Percentiles rank a stretch among this genome's conserved stretches.
Evolutionary conservation across 169 alveolate genomes (phyloP).

Genomic region (Cryptosporidium sp.): DNA sequence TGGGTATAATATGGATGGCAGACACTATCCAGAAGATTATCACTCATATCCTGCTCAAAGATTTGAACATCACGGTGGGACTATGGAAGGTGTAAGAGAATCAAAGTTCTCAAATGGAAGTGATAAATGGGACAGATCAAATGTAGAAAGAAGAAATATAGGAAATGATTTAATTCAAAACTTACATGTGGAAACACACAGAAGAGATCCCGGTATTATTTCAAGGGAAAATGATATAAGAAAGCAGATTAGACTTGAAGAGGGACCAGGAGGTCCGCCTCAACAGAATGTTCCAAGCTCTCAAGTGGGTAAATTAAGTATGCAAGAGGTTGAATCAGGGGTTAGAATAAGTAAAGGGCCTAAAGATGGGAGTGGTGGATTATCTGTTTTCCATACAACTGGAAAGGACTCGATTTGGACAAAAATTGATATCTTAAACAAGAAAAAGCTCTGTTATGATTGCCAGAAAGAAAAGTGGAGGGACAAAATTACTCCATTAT

Average conservation of each 20-base stretch:
- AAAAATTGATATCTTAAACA: constrained; percentile 29
- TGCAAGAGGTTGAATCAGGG: constrained; percentile 51
- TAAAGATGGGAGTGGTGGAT: background rate
- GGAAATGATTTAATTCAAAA: background rate
- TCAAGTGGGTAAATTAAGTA: background rate
- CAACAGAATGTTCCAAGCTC: constrained; percentile 15
- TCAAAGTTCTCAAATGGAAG: constrained; percentile 65
- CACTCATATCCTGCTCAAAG: constrained; percentile 19
- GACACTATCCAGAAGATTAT: constrained; percentile 25
- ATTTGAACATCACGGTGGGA: constrained; percentile 12
- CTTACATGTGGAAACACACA: background rate
- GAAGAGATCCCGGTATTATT: background rate
- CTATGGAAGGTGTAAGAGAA: constrained; percentile 2
- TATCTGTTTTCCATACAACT: constrained; percentile 35
- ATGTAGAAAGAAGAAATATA: background rate
- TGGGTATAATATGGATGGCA: constrained; percentile 9
- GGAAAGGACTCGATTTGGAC: constrained; percentile 66
- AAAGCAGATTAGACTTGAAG: constrained; percentile 11
- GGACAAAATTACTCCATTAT: constrained; percentile 68
- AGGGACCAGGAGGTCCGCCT: background rate
- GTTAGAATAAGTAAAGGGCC: constrained; percentile 13
- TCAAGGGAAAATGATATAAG: background rate
- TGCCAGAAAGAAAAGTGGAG: constrained; percentile 68
- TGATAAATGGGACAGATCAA: constrained; percentile 63
- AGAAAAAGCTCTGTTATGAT: constrained; percentile 56